Evolutionary conservation across 116 monocot genomes (phyloP).

Genomic region (Iris pallida): DNA sequence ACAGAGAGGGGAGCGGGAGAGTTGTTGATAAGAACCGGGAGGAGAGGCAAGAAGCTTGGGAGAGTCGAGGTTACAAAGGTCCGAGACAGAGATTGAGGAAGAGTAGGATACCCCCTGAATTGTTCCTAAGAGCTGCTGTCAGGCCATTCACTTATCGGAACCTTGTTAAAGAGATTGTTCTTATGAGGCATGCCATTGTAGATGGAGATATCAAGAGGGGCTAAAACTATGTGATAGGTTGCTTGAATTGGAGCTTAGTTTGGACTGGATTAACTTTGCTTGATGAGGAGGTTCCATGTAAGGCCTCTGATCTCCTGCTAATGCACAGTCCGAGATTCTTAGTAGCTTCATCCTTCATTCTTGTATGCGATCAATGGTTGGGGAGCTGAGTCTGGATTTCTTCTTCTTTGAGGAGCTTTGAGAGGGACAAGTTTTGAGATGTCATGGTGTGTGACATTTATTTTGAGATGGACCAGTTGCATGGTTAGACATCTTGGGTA

Average conservation of each 20-base stretch:
- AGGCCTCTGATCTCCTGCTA: no score
- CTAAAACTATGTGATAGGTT: background rate
- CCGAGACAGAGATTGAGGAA: constrained; percentile 28
- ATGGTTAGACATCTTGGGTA: no score
- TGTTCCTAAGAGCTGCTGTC: constrained; percentile 76
- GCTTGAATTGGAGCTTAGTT: background rate
- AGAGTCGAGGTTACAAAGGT: constrained; percentile 5
- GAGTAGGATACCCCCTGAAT: constrained; percentile 52
- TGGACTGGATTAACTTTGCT: no score
- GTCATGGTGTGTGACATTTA: no score
- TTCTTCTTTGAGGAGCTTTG: no score
- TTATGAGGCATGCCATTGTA: constrained; percentile 80
- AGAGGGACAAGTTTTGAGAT: no score
- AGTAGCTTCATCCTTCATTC: no score
- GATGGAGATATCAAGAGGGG: constrained; percentile 60
- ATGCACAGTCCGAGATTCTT: no score
- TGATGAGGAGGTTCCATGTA: no score
- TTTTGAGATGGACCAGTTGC: no score
- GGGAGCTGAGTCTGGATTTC: no score
- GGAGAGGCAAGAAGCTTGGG: constrained; percentile 21
- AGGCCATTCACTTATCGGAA: constrained; percentile 88
- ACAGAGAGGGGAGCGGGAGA: background rate
- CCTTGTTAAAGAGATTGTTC: constrained; percentile 94
- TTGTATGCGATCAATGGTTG: no score
- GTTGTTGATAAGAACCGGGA: constrained; percentile 19